These are phyloP conservation scores for Yueomyces sp. DNA, from an alignment of 805 yeast genomes.

Conservation along the genomic window DNA sequence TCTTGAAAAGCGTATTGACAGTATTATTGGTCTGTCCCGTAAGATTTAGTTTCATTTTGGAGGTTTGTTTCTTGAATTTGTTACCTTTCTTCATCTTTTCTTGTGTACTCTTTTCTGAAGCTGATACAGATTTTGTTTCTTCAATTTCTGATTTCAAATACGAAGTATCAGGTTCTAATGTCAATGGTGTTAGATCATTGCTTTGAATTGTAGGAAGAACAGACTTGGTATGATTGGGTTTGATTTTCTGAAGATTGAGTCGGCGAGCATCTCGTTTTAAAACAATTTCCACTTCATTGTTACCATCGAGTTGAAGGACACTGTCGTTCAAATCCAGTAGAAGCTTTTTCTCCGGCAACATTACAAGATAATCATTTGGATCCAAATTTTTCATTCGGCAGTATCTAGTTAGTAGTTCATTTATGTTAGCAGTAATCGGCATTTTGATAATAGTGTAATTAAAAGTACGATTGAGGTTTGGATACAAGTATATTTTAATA, in stretches of 20 bases:
- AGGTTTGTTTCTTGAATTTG: slow-evolving; percentile 8
- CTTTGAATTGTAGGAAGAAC: slow-evolving; percentile 23
- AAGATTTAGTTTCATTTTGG: slow-evolving; percentile 12
- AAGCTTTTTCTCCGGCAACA: slow-evolving; percentile 21
- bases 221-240: slow-evolving; percentile 17
- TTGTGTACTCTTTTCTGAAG: neutral
- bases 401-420: slow-evolving; percentile 25
- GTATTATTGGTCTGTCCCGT: slow-evolving; percentile 9
- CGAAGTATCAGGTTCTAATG: slow-evolving; percentile 13
- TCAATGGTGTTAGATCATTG: slow-evolving; percentile 22
- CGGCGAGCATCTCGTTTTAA: slow-evolving; percentile 30
- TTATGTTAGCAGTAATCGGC: slow-evolving; percentile 23
- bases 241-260: slow-evolving; percentile 21
- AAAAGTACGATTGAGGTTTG: slow-evolving; percentile 18
- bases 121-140: slow-evolving; percentile 1
- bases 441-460: slow-evolving; percentile 21
- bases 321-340: slow-evolving; percentile 27
- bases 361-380: slow-evolving; percentile 25
- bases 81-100: slow-evolving; percentile 1
- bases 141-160: slow-evolving; percentile 10
- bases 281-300: slow-evolving; percentile 29
- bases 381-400: slow-evolving; percentile 24
- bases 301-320: slow-evolving; percentile 30
- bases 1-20: slow-evolving; percentile 20
- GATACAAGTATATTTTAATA: slow-evolving; percentile 24